Conservation (phyloP, 768 basidiomycete species). For the Antrodiella citrinella region DNA sequence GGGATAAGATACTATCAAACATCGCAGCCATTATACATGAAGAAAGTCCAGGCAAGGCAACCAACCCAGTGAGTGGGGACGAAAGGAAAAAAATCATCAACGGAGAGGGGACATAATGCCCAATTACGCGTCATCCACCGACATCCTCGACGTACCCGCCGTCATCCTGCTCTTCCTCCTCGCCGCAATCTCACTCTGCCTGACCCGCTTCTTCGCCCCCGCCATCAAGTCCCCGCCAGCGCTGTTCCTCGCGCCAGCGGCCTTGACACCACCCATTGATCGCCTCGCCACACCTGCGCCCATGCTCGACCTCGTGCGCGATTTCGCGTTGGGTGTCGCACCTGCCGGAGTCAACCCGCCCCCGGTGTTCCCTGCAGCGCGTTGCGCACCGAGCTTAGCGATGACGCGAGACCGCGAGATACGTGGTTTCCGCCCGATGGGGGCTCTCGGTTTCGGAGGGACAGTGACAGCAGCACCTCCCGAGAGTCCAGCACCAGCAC, state of each 20-base stretch:
- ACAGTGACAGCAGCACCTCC: conserved; percentile 9
- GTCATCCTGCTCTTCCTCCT: conserved; percentile 37
- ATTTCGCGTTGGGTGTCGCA: conserved; percentile 11
- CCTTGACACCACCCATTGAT: conserved; percentile 26
- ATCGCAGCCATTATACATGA: too few relatives aligned
- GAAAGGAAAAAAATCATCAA: too few relatives aligned
- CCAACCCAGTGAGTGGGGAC: background rate
- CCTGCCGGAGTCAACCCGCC: conserved; percentile 19
- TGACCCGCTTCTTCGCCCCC: conserved; percentile 62
- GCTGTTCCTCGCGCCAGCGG: conserved; percentile 11
- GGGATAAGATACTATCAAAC: too few relatives aligned
- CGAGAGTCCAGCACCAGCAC: too few relatives aligned
- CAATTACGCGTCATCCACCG: background rate
- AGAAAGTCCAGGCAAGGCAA: too few relatives aligned
- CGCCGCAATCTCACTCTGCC: conserved; percentile 70
- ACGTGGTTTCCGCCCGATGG: conserved; percentile 54
- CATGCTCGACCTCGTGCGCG: conserved; percentile 41
- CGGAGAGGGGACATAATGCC: too few relatives aligned
- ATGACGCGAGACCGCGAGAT: conserved; percentile 80
- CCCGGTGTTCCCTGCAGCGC: conserved; percentile 31
- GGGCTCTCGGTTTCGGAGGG: conserved; percentile 22
- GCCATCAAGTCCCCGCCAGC: conserved; percentile 28
- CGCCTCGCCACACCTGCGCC: conserved; percentile 22
- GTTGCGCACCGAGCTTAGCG: conserved; percentile 65
- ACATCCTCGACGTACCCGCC: conserved; percentile 5